phyloP scores from a whole-genome alignment of 169 alveolate genomes.

The Plasmodium vivax region DNA sequence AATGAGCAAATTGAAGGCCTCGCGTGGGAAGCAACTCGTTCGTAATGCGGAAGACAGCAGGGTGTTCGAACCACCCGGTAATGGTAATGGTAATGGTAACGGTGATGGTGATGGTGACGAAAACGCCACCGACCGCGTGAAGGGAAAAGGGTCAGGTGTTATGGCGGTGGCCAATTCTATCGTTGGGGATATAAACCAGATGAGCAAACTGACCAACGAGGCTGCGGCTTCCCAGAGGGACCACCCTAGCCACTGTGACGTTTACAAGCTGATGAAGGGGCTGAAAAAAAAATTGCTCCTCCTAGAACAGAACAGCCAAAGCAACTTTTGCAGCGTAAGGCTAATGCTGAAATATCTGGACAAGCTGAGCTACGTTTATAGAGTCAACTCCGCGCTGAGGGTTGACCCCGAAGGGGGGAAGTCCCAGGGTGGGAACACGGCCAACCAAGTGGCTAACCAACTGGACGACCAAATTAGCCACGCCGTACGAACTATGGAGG shows the following conservation, averaged over 20 bases:
- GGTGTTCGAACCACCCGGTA: background rate
- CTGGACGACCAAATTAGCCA: background rate
- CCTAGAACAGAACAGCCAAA: background rate
- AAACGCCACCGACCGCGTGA: background rate
- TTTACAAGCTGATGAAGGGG: constrained; percentile 4
- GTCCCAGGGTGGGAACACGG: background rate
- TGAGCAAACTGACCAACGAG: background rate
- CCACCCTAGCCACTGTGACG: background rate
- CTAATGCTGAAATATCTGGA: constrained; percentile 14
- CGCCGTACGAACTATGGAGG: background rate
- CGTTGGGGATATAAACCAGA: background rate
- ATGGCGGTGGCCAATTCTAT: background rate
- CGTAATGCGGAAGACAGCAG: background rate
- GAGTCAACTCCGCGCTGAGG: background rate
- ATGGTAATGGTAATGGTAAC: background rate
- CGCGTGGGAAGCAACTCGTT: background rate
- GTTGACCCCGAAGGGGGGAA: background rate
- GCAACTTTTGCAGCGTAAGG: background rate
- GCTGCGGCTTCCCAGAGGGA: background rate
- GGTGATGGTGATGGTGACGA: background rate
- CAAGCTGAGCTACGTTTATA: constrained; percentile 31
- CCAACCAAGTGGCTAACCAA: background rate
- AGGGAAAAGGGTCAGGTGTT: background rate
- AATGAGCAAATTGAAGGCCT: background rate
- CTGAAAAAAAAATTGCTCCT: background rate